Evolutionary conservation across 352 stramenopile species (phyloP).

Genomic region (Proteromonas lacertae): DNA sequence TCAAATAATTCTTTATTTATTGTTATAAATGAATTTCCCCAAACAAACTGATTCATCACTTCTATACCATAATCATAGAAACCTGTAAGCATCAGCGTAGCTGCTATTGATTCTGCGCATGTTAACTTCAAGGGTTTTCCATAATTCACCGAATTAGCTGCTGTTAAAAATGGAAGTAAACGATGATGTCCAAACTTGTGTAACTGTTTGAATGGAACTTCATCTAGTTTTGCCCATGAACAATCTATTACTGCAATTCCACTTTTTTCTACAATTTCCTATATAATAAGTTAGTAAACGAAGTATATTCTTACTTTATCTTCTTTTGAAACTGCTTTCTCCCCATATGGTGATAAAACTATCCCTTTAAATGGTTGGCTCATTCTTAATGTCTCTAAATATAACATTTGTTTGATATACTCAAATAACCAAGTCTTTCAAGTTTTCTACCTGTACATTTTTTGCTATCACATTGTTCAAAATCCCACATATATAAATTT

Average conservation of each 20-base stretch:
- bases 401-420: background rate
- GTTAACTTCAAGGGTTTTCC: slow-evolving; percentile 68
- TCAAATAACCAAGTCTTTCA: background rate
- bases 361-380: slow-evolving; percentile 21
- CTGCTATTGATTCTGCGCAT: slow-evolving; percentile 77
- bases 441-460: slow-evolving; percentile 10
- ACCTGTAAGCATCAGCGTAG: slow-evolving; percentile 81
- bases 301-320: slow-evolving; percentile 54
- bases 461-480: slow-evolving; percentile 30
- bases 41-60: slow-evolving; percentile 64
- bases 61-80: slow-evolving; percentile 36
- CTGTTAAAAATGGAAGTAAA: slow-evolving; percentile 79
- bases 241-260: slow-evolving; percentile 70
- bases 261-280: slow-evolving; percentile 15
- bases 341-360: slow-evolving; percentile 59
- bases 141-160: slow-evolving; percentile 95
- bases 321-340: slow-evolving; percentile 57
- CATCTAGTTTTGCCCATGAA: slow-evolving; percentile 74
- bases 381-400: slow-evolving; percentile 9
- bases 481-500: slow-evolving; percentile 24
- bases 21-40: slow-evolving; percentile 56
- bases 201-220: slow-evolving; percentile 73
- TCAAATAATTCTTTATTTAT: slow-evolving; percentile 46
- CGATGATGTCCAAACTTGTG: slow-evolving; percentile 50
- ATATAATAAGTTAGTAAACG: slow-evolving; percentile 53